Evolutionary conservation across 2,329 filamentous ascomycete genomes (phyloP).

Genomic region (Coniella vitis): DNA sequence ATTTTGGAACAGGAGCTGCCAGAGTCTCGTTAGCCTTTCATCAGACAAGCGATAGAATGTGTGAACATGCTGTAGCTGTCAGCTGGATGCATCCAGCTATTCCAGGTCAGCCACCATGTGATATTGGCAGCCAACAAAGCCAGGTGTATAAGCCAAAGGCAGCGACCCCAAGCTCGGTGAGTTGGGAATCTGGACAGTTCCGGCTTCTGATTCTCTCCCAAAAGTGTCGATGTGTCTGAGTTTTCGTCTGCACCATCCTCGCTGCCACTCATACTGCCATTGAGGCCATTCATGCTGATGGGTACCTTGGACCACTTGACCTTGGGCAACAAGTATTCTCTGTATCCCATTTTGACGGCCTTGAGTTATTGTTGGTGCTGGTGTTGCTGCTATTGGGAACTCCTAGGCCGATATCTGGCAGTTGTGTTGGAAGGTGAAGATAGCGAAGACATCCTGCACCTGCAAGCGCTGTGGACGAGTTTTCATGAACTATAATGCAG

Average conservation of each 20-base stretch:
- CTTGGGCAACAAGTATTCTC: slow-evolving; percentile 1
- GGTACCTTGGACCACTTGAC: neutral
- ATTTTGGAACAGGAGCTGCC: neutral
- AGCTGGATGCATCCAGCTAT: neutral
- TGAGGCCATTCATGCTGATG: neutral
- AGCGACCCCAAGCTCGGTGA: neutral
- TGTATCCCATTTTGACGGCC: neutral
- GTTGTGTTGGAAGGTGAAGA: no score
- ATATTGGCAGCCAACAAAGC: slow-evolving; percentile 1
- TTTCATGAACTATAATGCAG: no score
- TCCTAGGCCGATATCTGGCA: no score
- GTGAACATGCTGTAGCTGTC: neutral
- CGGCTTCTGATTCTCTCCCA: neutral
- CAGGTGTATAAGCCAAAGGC: neutral
- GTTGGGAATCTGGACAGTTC: neutral
- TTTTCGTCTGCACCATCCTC: neutral
- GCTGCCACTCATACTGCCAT: neutral
- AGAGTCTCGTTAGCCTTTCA: no score
- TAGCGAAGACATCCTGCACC: no score
- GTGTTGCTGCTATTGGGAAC: no score
- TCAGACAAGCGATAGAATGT: no score
- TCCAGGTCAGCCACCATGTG: neutral
- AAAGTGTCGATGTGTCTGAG: neutral
- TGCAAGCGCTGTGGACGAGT: no score
- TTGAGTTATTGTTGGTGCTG: no score